Conservation (phyloP, 2,329 filamentous ascomycete species). For the Exophiala dermatitidis region DNA sequence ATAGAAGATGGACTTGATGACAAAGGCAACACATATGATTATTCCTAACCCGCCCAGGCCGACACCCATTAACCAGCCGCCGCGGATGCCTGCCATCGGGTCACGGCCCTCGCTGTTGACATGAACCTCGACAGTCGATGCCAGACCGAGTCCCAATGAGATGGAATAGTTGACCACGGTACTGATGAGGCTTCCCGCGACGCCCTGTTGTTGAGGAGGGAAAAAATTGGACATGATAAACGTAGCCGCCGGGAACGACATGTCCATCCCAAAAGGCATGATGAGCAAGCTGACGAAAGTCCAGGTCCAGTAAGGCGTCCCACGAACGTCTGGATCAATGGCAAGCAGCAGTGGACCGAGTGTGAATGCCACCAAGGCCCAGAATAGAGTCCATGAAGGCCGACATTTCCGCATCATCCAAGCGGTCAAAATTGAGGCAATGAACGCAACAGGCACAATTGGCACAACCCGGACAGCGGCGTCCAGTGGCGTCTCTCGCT, state of each 20-base stretch:
- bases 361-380: constrained; percentile 31
- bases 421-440: constrained; percentile 30
- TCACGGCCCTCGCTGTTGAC: constrained; percentile 23
- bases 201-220: constrained; percentile 27
- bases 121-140: constrained; percentile 26
- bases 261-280: constrained; percentile 42
- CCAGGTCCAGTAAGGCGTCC: constrained; percentile 54
- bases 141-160: constrained; percentile 27
- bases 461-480: constrained; percentile 31
- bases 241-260: constrained; percentile 28
- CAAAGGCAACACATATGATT: constrained; percentile 16
- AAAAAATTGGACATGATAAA: constrained; percentile 30
- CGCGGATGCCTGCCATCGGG: constrained; percentile 25
- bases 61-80: constrained; percentile 27
- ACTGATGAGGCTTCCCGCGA: constrained; percentile 28
- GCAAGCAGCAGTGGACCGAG: constrained; percentile 22
- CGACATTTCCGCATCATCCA: constrained; percentile 25
- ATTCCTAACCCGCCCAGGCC: constrained; percentile 27
- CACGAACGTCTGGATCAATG: constrained; percentile 32
- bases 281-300: constrained; percentile 53
- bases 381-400: constrained; percentile 33
- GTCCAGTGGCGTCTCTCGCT: constrained; percentile 27
- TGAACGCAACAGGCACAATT: constrained; percentile 29
- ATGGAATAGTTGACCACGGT: constrained; percentile 30
- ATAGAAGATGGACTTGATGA: constrained; percentile 15